Conservation (phyloP, 2,329 filamentous ascomycete species). For the Cercospora sp. region DNA sequence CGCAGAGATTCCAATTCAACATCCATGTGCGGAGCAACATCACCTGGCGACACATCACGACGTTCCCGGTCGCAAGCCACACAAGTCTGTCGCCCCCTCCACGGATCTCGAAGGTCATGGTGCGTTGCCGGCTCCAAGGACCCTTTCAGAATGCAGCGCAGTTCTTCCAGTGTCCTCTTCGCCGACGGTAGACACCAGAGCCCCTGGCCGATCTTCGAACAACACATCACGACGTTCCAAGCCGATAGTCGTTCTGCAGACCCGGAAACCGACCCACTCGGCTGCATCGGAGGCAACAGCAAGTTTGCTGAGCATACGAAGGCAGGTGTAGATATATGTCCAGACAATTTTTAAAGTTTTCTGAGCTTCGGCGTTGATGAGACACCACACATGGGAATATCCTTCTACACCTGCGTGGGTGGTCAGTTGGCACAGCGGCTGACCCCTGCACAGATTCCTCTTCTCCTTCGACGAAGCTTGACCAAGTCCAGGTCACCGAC, state of each 20-base stretch:
- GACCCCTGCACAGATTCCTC: background rate
- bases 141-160: background rate
- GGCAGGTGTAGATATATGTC: background rate
- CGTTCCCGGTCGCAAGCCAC: background rate
- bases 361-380: slow-evolving; percentile 10
- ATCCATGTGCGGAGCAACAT: background rate
- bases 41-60: background rate
- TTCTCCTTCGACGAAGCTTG: background rate
- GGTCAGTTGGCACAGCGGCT: slow-evolving; percentile 6
- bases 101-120: background rate
- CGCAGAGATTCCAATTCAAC: background rate
- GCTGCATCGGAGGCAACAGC: background rate
- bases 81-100: background rate
- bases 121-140: background rate
- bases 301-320: background rate
- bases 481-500: background rate
- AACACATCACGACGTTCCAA: slow-evolving; percentile 1
- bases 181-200: background rate
- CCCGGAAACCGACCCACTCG: background rate
- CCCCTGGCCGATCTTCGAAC: background rate
- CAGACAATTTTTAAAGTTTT: background rate
- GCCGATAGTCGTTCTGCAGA: background rate
- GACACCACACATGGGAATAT: background rate
- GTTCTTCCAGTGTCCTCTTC: background rate
- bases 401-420: background rate